These are phyloP conservation scores for Globisporangium emineosum DNA, from an alignment of 352 stramenopile genomes.

Conservation along the genomic window DNA sequence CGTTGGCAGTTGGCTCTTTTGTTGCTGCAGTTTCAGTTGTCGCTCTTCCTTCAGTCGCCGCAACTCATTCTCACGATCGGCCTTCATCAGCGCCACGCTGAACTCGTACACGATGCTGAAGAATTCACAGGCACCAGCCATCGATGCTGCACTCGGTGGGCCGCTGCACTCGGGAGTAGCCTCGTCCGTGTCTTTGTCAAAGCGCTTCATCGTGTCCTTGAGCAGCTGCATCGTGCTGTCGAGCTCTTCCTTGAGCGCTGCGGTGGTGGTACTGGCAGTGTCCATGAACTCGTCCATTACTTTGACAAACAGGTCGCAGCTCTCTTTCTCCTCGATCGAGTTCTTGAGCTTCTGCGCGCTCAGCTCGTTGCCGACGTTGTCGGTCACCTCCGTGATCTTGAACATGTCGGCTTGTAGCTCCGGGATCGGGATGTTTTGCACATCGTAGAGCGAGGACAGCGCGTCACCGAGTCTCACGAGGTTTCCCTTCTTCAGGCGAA, in stretches of 20 bases:
- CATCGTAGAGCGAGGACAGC: slow-evolving; percentile 63
- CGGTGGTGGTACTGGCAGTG: slow-evolving; percentile 27
- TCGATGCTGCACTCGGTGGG: slow-evolving; percentile 24
- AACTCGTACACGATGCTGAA: slow-evolving; percentile 79
- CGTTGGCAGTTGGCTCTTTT: slow-evolving; percentile 33
- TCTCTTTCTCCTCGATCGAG: slow-evolving; percentile 65
- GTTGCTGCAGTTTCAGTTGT: slow-evolving; percentile 49
- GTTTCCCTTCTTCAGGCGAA: slow-evolving; percentile 68
- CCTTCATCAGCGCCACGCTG: slow-evolving; percentile 70
- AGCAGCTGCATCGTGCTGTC: slow-evolving; percentile 45
- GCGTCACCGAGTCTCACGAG: slow-evolving; percentile 56
- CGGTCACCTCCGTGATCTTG: slow-evolving; percentile 54
- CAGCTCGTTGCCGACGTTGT: slow-evolving; percentile 61
- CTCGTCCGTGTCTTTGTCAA: slow-evolving; percentile 42
- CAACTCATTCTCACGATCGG: slow-evolving; percentile 72
- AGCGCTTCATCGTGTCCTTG: slow-evolving; percentile 58
- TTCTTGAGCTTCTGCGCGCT: slow-evolving; percentile 73
- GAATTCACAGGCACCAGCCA: slow-evolving; percentile 53
- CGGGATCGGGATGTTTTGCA: slow-evolving; percentile 74
- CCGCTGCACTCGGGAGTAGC: slow-evolving; percentile 4
- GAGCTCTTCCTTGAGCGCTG: slow-evolving; percentile 41
- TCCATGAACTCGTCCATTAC: slow-evolving; percentile 67
- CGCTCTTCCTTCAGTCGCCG: slow-evolving; percentile 68
- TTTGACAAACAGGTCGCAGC: slow-evolving; percentile 55
- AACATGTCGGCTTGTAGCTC: slow-evolving; percentile 73